These are phyloP conservation scores for Cydonia oblonga DNA, from an alignment of 331 rosid species.

Conservation along the genomic window DNA sequence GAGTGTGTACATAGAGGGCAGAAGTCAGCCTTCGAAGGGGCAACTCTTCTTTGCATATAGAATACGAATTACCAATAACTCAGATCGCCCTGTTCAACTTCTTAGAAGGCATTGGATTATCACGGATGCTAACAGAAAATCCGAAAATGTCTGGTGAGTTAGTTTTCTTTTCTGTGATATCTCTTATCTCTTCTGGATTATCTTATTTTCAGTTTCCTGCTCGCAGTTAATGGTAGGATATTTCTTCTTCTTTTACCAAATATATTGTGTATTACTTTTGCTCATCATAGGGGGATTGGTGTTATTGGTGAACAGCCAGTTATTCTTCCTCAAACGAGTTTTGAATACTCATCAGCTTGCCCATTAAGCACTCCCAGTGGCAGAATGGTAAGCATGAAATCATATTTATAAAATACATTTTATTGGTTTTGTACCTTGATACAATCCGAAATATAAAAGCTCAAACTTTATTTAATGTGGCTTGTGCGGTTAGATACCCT, in stretches of 20 bases:
- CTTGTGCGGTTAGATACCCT: background rate
- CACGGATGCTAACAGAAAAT: slow-evolving; percentile 72
- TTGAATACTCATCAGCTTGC: slow-evolving; percentile 93
- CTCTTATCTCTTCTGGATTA: slow-evolving; percentile 1
- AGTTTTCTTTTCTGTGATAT: slow-evolving; percentile 8
- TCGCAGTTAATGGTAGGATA: background rate
- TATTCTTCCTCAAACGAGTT: slow-evolving; percentile 70
- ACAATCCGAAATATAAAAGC: background rate
- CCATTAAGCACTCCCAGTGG: slow-evolving; percentile 74
- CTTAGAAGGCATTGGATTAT: slow-evolving; percentile 94
- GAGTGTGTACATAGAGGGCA: slow-evolving; percentile 78
- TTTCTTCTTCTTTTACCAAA: background rate
- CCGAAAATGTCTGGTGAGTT: slow-evolving; percentile 82
- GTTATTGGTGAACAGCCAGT: slow-evolving; percentile 93
- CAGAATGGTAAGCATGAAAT: slow-evolving; percentile 62
- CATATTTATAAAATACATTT: background rate
- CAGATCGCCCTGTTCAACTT: slow-evolving; percentile 74
- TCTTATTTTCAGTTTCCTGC: background rate
- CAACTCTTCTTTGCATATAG: slow-evolving; percentile 82
- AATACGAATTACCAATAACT: slow-evolving; percentile 78
- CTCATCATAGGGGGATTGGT: slow-evolving; percentile 66
- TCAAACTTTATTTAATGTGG: background rate
- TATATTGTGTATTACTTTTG: slow-evolving; percentile 2
- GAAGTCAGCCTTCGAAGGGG: slow-evolving; percentile 80
- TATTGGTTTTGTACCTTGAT: background rate